A percentile compares a stretch with the other conserved stretches of the same genome.
Conservation (phyloP, 495 filamentous ascomycete genomes). For the Bathelium albidoporum region DNA sequence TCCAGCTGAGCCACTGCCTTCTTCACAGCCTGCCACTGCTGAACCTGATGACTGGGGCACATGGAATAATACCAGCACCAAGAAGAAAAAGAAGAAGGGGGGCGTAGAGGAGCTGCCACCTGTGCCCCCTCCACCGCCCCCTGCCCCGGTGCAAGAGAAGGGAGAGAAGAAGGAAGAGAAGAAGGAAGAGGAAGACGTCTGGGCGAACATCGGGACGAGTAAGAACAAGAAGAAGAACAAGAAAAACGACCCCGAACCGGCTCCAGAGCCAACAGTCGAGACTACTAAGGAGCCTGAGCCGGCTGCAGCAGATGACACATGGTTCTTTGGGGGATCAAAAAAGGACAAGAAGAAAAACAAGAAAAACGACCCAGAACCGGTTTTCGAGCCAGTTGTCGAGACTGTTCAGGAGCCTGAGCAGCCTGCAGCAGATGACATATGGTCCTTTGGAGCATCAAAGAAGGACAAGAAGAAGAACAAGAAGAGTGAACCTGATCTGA, state of each 20-base stretch:
- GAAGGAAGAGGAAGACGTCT: not conserved
- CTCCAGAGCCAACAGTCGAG: not conserved
- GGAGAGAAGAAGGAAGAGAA: not conserved
- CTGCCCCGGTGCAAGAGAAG: not conserved
- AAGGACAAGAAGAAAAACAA: constrained; percentile 20
- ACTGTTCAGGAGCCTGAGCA: constrained; percentile 10
- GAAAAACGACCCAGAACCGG: not conserved
- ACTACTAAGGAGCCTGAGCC: not conserved
- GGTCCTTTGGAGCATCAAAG: not conserved
- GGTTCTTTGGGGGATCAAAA: not conserved
- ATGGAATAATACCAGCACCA: not conserved
- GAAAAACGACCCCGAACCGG: not conserved
- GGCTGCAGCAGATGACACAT: not conserved
- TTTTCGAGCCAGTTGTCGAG: not conserved
- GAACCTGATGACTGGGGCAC: not conserved
- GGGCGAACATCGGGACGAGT: not conserved
- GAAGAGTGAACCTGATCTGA: constrained; percentile 17
- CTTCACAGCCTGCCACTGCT: not conserved
- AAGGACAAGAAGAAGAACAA: constrained; percentile 23
- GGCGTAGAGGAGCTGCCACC: not conserved
- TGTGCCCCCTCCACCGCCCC: not conserved
- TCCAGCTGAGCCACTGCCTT: not conserved
- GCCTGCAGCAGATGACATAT: constrained; percentile 15
- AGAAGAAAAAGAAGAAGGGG: constrained; percentile 27
- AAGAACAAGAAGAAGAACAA: constrained; percentile 2